Percentiles rank a stretch among this genome's conserved stretches.
phyloP scores from a whole-genome alignment of 1,284 basidiomycete species.

The Apiotrichum veenhuisii region DNA sequence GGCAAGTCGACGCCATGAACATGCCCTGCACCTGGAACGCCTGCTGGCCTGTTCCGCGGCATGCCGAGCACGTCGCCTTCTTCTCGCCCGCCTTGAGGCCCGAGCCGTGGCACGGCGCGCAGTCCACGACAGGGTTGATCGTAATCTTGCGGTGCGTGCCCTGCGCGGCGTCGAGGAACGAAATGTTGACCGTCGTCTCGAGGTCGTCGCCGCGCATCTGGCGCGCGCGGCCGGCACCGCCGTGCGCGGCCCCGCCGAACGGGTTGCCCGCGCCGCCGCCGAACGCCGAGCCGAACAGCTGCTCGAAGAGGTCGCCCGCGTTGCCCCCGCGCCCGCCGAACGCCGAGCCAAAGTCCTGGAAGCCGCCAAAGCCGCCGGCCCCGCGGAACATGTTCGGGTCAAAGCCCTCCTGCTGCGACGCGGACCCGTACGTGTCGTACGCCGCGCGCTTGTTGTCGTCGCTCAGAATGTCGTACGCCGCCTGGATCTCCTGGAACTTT shows the following conservation, averaged over 20 bases:
- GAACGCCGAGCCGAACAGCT: constrained; percentile 70
- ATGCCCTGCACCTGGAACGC: constrained; percentile 95
- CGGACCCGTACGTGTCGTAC: constrained; percentile 94
- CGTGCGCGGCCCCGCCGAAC: constrained; percentile 45
- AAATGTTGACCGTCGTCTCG: constrained; percentile 70
- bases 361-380: constrained; percentile 63
- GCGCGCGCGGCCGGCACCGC: constrained; percentile 51
- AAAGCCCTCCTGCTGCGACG: constrained; percentile 89
- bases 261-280: constrained; percentile 34
- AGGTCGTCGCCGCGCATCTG: constrained; percentile 72
- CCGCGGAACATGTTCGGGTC: constrained; percentile 76
- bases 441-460: constrained; percentile 88
- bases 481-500: constrained; percentile 94
- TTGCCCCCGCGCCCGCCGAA: constrained; percentile 60
- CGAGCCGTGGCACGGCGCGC: constrained; percentile 75
- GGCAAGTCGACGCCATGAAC: constrained; percentile 94
- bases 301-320: constrained; percentile 73
- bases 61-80: constrained; percentile 72
- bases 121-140: constrained; percentile 78
- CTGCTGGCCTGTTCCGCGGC: constrained; percentile 80
- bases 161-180: constrained; percentile 90
- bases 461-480: constrained; percentile 90
- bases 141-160: constrained; percentile 76
- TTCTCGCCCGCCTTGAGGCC: constrained; percentile 86
- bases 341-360: constrained; percentile 65